Percentiles rank a stretch among this genome's conserved stretches.
phyloP scores from a whole-genome alignment of 805 yeast species.

The Schwanniomyces sp. region DNA sequence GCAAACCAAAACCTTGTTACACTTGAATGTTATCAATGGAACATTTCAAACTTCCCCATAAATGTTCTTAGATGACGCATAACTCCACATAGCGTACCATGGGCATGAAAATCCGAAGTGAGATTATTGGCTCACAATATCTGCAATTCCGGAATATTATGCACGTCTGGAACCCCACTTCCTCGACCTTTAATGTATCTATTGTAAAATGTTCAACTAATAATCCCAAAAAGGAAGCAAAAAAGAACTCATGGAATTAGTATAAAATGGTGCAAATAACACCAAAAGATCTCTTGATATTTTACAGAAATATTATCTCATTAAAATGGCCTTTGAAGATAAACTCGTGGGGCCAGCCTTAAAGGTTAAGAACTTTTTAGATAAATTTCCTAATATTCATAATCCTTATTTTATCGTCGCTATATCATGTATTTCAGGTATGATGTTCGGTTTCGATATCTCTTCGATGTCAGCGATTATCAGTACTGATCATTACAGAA shows the following conservation, averaged over 20 bases:
- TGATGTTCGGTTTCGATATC: slow-evolving; percentile 74
- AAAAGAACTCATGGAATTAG: neutral
- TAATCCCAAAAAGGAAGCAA: neutral
- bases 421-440: slow-evolving; percentile 63
- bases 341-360: slow-evolving; percentile 32
- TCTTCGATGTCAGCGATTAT: slow-evolving; percentile 70
- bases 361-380: slow-evolving; percentile 29
- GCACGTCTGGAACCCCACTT: neutral
- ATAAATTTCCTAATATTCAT: slow-evolving; percentile 39
- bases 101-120: neutral
- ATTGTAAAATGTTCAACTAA: neutral
- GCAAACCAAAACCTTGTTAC: no score
- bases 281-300: neutral
- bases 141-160: neutral
- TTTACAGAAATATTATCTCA: neutral
- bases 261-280: neutral
- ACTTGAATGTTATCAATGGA: neutral
- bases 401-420: slow-evolving; percentile 57
- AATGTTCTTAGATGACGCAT: neutral
- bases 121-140: neutral
- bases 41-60: neutral
- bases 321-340: slow-evolving; percentile 34
- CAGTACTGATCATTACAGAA: slow-evolving; percentile 40
- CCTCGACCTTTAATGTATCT: neutral
- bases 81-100: neutral